Percentiles rank a stretch among this genome's conserved stretches.
Conservation (phyloP, 2,329 filamentous ascomycete species). For the Pseudogymnoascus sp. region DNA sequence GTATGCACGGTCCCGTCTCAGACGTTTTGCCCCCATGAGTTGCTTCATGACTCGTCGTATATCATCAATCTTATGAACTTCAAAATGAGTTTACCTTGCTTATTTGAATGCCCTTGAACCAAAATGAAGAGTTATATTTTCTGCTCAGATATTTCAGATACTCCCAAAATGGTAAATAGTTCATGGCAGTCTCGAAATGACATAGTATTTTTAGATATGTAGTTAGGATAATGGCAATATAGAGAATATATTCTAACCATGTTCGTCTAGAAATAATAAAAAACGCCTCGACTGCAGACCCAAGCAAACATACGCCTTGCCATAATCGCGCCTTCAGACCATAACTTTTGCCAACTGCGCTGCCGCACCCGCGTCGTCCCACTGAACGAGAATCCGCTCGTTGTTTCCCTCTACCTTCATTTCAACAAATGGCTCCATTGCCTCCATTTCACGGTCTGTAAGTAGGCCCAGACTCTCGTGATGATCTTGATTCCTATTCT, state of each 20-base stretch:
- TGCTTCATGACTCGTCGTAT: background rate
- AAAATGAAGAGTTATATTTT: background rate
- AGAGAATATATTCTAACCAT: background rate
- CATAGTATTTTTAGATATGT: background rate
- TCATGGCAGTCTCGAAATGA: background rate
- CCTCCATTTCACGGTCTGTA: slow-evolving; percentile 19
- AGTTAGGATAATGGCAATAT: background rate
- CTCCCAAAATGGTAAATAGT: background rate
- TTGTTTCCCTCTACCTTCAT: slow-evolving; percentile 26
- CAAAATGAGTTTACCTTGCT: background rate
- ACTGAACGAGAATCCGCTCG: slow-evolving; percentile 23
- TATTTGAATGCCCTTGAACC: background rate
- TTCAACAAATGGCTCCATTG: slow-evolving; percentile 28
- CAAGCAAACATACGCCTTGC: background rate
- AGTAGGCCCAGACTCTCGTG: slow-evolving; percentile 19
- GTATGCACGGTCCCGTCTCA: background rate
- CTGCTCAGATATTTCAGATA: background rate
- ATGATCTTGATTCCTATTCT: slow-evolving; percentile 12
- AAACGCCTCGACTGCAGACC: background rate
- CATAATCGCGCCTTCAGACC: background rate
- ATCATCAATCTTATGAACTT: background rate
- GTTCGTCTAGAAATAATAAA: background rate
- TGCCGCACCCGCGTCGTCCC: slow-evolving; percentile 21
- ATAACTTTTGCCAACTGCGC: slow-evolving; percentile 17
- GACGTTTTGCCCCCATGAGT: background rate